A percentile compares a stretch with the other conserved stretches of the same genome.
phyloP scores from a whole-genome alignment of 768 basidiomycete genomes.

The Gloeophyllum trabeum region DNA sequence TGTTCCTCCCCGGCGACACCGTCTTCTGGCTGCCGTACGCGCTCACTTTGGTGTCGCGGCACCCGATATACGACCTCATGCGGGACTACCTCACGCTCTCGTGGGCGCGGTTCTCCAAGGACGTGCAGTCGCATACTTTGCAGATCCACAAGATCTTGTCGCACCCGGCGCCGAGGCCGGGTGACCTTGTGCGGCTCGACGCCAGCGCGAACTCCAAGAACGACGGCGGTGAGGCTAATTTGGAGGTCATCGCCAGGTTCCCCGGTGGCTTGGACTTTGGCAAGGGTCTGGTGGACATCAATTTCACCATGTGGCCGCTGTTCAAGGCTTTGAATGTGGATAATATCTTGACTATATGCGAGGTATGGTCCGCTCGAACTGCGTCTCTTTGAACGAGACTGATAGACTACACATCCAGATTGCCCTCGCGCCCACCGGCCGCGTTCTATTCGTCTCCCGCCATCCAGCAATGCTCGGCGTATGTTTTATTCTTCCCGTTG shows the following conservation, averaged over 20 bases:
- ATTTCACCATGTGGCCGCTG: constrained; percentile 95
- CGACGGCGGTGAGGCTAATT: constrained; percentile 36
- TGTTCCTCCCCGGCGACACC: constrained; percentile 81
- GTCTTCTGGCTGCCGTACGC: constrained; percentile 95
- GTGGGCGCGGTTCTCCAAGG: constrained; percentile 91
- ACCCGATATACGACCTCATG: constrained; percentile 93
- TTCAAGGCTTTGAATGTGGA: constrained; percentile 91
- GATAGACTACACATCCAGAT: constrained; percentile 32
- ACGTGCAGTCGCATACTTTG: constrained; percentile 85
- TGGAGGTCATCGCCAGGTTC: constrained; percentile 84
- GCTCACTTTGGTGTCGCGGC: constrained; percentile 79
- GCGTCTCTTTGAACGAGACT: neutral
- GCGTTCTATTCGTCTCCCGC: constrained; percentile 78
- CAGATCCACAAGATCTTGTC: constrained; percentile 84
- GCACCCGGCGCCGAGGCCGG: constrained; percentile 79
- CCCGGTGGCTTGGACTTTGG: constrained; percentile 93
- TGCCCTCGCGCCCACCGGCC: constrained; percentile 78
- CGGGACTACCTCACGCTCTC: constrained; percentile 91
- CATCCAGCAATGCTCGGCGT: constrained; percentile 89
- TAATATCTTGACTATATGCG: constrained; percentile 87
- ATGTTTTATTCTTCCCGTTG: constrained; percentile 11
- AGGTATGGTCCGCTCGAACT: constrained; percentile 33
- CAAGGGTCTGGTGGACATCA: constrained; percentile 82
- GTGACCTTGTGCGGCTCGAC: constrained; percentile 78
- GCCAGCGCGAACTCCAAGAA: constrained; percentile 51